These are phyloP conservation scores for Pseudogymnoascus destructans DNA, from an alignment of 2,329 filamentous ascomycete species.

Conservation along the genomic window DNA sequence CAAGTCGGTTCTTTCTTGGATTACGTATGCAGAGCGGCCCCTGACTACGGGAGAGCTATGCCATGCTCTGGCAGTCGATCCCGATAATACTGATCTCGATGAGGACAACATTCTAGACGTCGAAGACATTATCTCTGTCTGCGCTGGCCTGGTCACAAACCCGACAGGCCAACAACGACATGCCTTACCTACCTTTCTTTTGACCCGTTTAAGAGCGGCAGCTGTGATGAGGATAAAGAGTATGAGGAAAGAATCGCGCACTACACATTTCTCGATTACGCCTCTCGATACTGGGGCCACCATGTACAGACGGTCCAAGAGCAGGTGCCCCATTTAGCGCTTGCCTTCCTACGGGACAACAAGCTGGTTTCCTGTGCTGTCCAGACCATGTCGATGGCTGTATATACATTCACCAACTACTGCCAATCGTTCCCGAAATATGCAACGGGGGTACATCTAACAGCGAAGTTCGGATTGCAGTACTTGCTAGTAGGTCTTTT, in stretches of 20 bases:
- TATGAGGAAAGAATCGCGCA: neutral
- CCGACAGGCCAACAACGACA: neutral
- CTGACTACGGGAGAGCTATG: neutral
- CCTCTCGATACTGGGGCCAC: neutral
- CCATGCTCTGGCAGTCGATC: neutral
- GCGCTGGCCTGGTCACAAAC: constrained; percentile 18
- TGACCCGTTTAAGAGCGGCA: neutral
- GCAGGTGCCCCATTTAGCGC: neutral
- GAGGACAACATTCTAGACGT: neutral
- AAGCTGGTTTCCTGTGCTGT: neutral
- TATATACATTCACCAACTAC: neutral
- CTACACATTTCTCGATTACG: neutral
- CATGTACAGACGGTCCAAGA: neutral
- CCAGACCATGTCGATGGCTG: neutral
- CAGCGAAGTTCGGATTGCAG: constrained; percentile 15
- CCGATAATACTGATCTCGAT: neutral
- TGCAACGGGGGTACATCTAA: constrained; percentile 15
- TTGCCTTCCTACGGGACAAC: neutral
- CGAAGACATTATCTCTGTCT: constrained; percentile 16
- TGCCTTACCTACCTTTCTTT: neutral
- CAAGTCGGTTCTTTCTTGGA: neutral
- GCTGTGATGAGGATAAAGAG: neutral
- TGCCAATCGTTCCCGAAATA: neutral
- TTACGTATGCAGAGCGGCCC: neutral
- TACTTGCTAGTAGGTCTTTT: constrained; percentile 9